A percentile compares a stretch with the other conserved stretches of the same genome.
These are phyloP conservation scores for Thermothielavioides terrestris DNA, from an alignment of 495 filamentous ascomycete genomes.

Conservation along the genomic window DNA sequence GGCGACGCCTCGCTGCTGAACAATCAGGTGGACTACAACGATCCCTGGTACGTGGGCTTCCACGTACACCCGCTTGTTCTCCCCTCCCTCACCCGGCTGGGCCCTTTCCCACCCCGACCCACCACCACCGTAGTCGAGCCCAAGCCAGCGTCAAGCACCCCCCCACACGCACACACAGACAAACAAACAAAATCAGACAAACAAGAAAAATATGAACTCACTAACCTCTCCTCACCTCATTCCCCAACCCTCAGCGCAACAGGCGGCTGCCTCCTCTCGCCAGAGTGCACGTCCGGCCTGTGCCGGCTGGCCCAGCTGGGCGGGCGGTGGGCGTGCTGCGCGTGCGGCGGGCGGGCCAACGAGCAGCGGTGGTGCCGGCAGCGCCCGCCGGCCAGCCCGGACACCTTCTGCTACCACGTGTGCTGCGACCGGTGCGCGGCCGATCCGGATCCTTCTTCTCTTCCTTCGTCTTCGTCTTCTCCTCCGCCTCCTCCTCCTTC, in stretches of 20 bases:
- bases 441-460: conserved; percentile 7
- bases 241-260: conserved; percentile 17
- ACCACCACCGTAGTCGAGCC: too few relatives aligned
- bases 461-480: not conserved
- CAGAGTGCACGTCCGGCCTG: conserved; percentile 34
- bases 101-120: not conserved
- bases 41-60: conserved; percentile 20
- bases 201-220: not conserved
- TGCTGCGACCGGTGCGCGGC: conserved; percentile 22
- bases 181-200: not conserved
- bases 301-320: conserved; percentile 37
- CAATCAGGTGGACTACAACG: conserved; percentile 23
- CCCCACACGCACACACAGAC: too few relatives aligned
- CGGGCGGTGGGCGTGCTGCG: conserved; percentile 38
- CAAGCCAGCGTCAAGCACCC: too few relatives aligned
- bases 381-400: conserved; percentile 30
- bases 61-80: not conserved
- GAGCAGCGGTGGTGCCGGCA: conserved; percentile 29
- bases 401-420: conserved; percentile 37
- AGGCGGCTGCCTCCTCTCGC: conserved; percentile 33
- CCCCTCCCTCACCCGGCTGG: not conserved
- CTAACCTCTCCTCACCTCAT: not conserved
- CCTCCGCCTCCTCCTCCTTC: not conserved
- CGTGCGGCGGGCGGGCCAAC: conserved; percentile 34
- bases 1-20: conserved; percentile 11